Base-by-base conservation (phyloP, 2,329 filamentous ascomycete species). In the Claviceps sp. region DNA sequence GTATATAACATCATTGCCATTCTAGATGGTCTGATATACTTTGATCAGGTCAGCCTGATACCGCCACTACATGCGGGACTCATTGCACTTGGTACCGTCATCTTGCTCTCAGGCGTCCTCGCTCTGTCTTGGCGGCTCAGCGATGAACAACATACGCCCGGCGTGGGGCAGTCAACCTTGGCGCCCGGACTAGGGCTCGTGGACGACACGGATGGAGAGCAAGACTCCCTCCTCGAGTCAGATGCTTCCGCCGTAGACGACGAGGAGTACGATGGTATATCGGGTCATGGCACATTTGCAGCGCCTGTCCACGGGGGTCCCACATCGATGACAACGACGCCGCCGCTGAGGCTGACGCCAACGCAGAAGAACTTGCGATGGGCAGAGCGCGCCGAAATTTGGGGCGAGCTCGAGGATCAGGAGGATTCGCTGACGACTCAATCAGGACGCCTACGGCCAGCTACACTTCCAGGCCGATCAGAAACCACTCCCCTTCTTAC, bases 1-100 rank as follows among this genome's bases (percentile, higher is more conserved):
- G 82, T 97, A 57, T 98, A 97, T 76, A 98, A 98, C 74, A 95
- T 98, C 62, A 90, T 97, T 63, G 93, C 93, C 58, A 98, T 98
- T 59, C 74, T 97, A 59, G 93, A 98, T 68, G 93, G 93, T 36
- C 76, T 98, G 59, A 95, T 98, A 61, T 98, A 97, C 70, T 98
- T 97, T 71, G 79, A 85, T 60, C 93, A 98, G 68, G 86, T 85
- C 50, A 84, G 89, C 57, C 77, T 87, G 52, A 81, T 98, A 56
- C 82, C 84, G 16, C 75, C 81, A 0, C 69, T 93, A 2, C 84
- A 88, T 62, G 91, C 87, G 16, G 81, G 82, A 40, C 77, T 94
- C 44, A 95, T 97, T 56, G 81, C 89, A 0, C 68, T 98, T 2
- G 93, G 93, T 11, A 97, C 91, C 0, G 75, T 82, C 36, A 86